A percentile compares a stretch with the other conserved stretches of the same genome.
Evolutionary conservation across 2,329 filamentous ascomycete genomes (phyloP).

Genomic region (Xylaria digitata): DNA sequence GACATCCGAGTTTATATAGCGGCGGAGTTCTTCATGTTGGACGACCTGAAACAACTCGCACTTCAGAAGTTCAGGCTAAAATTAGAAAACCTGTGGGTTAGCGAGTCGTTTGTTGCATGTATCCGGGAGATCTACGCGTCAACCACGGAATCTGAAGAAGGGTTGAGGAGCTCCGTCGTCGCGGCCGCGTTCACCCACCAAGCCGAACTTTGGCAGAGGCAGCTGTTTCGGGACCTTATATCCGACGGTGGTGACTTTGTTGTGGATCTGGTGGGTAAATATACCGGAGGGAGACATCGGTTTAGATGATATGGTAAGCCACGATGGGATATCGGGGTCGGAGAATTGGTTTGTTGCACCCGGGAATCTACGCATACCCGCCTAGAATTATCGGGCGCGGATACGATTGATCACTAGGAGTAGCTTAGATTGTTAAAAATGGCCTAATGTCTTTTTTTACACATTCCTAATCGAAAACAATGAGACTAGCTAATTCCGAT

Average conservation of each 20-base stretch:
- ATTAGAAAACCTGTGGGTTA: neutral
- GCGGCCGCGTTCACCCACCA: neutral
- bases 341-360: too few relatives aligned
- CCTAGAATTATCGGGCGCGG: too few relatives aligned
- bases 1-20: slow-evolving; percentile 31
- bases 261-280: too few relatives aligned
- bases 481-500: too few relatives aligned
- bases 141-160: slow-evolving; percentile 12
- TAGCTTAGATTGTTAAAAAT: too few relatives aligned
- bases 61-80: slow-evolving; percentile 17
- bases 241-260: slow-evolving; percentile 15
- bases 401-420: too few relatives aligned
- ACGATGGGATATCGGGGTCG: too few relatives aligned
- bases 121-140: slow-evolving; percentile 34
- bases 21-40: slow-evolving; percentile 35
- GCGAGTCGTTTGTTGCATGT: slow-evolving; percentile 22
- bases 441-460: too few relatives aligned
- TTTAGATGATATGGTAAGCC: too few relatives aligned
- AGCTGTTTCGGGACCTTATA: slow-evolving; percentile 27
- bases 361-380: too few relatives aligned
- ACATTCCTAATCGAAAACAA: too few relatives aligned
- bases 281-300: too few relatives aligned
- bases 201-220: slow-evolving; percentile 15
- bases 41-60: slow-evolving; percentile 29
- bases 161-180: slow-evolving; percentile 26